phyloP scores from a whole-genome alignment of 129 eudicot species.

The Chrysanthemum lavandulifolium region DNA sequence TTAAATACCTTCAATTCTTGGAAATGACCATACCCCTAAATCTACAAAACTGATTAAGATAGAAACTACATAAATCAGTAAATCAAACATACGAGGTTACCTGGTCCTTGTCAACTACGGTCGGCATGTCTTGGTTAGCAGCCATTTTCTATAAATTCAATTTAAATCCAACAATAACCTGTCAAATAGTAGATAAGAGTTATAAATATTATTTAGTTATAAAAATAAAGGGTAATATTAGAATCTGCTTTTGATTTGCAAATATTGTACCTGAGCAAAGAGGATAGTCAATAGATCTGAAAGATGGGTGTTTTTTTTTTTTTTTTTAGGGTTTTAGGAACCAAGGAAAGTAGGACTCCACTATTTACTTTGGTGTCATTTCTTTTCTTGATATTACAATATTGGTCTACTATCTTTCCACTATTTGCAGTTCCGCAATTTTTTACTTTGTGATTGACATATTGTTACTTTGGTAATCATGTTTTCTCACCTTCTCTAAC shows the following conservation, averaged over 20 bases:
- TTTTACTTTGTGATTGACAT: background rate
- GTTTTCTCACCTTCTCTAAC: no score
- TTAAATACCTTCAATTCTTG: no score
- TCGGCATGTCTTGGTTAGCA: conserved; percentile 36
- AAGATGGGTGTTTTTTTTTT: conserved; percentile 1
- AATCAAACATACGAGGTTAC: conserved; percentile 22
- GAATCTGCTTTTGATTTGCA: conserved; percentile 11
- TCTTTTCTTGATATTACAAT: background rate
- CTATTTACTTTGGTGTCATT: background rate
- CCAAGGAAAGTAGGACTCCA: background rate
- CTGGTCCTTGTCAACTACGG: conserved; percentile 43
- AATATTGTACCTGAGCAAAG: background rate
- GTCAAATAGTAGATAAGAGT: background rate
- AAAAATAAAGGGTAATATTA: background rate
- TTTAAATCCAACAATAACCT: conserved; percentile 1
- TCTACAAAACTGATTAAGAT: no score
- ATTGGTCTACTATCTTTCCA: background rate
- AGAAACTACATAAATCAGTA: background rate
- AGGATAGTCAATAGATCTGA: conserved; percentile 17
- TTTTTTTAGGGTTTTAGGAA: conserved; percentile 29
- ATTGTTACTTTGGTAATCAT: no score
- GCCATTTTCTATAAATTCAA: conserved; percentile 34
- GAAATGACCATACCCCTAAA: no score
- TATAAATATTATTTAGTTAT: background rate
- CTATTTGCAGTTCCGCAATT: background rate